Percentiles rank a stretch among this genome's conserved stretches.
Evolutionary conservation across 75 land plant genomes (phyloP).

Genomic region (Azolla pinnata): DNA sequence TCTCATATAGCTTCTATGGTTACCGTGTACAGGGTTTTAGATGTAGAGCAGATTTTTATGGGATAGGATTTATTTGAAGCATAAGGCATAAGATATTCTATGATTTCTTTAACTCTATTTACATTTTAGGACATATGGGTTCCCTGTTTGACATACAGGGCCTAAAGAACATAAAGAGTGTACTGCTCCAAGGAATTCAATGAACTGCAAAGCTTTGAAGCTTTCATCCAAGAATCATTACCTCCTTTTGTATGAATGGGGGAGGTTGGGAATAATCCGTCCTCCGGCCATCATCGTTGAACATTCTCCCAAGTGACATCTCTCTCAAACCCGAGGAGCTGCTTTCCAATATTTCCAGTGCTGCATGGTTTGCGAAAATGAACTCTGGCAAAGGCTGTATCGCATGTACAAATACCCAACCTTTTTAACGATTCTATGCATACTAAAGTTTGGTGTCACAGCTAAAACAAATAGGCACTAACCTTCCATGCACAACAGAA

Average conservation of each 20-base stretch:
- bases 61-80: not conserved
- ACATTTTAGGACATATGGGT: too few relatives aligned
- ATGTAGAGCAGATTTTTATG: too few relatives aligned
- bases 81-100: too few relatives aligned
- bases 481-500: slow-evolving; percentile 18
- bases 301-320: slow-evolving; percentile 26
- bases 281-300: slow-evolving; percentile 56
- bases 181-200: too few relatives aligned
- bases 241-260: slow-evolving; percentile 23
- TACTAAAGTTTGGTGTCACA: not conserved
- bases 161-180: too few relatives aligned
- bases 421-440: not conserved
- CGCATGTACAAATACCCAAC: not conserved
- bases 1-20: too few relatives aligned
- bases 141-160: too few relatives aligned
- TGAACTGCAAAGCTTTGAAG: too few relatives aligned
- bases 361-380: slow-evolving; percentile 28
- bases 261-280: slow-evolving; percentile 20
- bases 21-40: too few relatives aligned
- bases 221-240: too few relatives aligned
- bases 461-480: not conserved
- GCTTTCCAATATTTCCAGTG: slow-evolving; percentile 30
- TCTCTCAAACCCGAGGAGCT: slow-evolving; percentile 17
- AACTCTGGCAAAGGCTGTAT: slow-evolving; percentile 30
- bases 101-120: not conserved